Percentiles rank a stretch among this genome's conserved stretches.
These are phyloP conservation scores for Penicillium ucsense DNA, from an alignment of 495 filamentous ascomycete genomes.

Conservation along the genomic window DNA sequence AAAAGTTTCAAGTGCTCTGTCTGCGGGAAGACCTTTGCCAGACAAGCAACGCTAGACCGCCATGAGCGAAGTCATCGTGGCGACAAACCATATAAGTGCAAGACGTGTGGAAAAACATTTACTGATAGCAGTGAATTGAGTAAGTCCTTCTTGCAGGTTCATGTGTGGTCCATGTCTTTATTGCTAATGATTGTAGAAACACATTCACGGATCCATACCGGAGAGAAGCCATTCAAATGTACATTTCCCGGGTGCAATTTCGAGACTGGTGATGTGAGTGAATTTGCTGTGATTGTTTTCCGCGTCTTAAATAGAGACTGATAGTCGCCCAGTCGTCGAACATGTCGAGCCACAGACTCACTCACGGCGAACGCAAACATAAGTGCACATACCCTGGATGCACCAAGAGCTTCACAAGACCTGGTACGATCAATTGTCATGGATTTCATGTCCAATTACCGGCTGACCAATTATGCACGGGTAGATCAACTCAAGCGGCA, in stretches of 20 bases:
- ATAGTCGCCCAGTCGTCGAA: constrained; percentile 30
- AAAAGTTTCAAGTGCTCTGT: constrained; percentile 38
- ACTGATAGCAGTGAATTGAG: constrained; percentile 42
- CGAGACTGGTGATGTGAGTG: constrained; percentile 37
- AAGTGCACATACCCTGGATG: constrained; percentile 35
- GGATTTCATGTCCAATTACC: neutral
- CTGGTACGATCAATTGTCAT: constrained; percentile 21
- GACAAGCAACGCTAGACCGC: constrained; percentile 37
- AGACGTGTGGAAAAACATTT: constrained; percentile 35
- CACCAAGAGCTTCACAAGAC: constrained; percentile 39
- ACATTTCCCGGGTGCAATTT: constrained; percentile 39
- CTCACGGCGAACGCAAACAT: constrained; percentile 38
- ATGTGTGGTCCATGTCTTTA: neutral
- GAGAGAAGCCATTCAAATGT: constrained; percentile 44
- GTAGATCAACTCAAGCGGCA: constrained; percentile 41
- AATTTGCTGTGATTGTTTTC: neutral
- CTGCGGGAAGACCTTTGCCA: constrained; percentile 38
- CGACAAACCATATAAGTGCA: constrained; percentile 41
- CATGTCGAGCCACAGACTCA: constrained; percentile 40
- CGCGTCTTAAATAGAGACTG: constrained; percentile 1
- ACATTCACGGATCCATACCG: constrained; percentile 41
- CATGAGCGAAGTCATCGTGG: constrained; percentile 46
- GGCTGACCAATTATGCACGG: neutral
- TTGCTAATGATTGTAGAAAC: constrained; percentile 29
- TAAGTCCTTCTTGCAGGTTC: constrained; percentile 13